Evolutionary conservation across 2,329 filamentous ascomycete genomes (phyloP), one percentile per base, ranked within the genome.

Genomic region (Beauveria varroae): DNA sequence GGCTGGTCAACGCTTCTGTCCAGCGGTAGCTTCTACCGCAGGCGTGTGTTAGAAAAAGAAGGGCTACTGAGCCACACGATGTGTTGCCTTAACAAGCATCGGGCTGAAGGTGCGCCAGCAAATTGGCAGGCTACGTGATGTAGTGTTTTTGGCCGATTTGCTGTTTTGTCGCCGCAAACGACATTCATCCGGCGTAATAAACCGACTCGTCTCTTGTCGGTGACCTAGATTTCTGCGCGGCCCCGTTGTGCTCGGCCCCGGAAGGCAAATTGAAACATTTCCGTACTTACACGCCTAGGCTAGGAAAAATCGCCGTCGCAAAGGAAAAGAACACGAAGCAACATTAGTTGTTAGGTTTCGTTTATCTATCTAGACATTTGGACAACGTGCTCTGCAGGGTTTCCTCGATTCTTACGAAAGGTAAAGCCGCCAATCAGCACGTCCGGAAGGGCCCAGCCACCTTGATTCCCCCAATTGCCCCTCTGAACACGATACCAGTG

Each of bases 1-100:
- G n/a, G 57, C n/a, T 59, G 47, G 57, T 52, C 40, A 30, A 59
- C 40, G 57, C 40, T 59, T 41, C 24, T n/a, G 9, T 44, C 24
- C 51, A 44, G 34, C 26, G 16, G 56, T 22, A 20, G 26, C 30
- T 28, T 40, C 43, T 28, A 28, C 28, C 28, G 7, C 7, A 9
- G 28, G 28, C 28, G 28, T 30, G 28, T 30, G 28, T 30, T 30
- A 30, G 28, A 9, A 30, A 30, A 30, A 30, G 9, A 30, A 30
- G 28, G 28, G 28, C 28, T 30, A 30, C 28, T 10, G 10, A 30
- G 28, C 28, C 28, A 30, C 9, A 30, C 2, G 28, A 30, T 30
- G 9, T 3, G 28, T 30, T 30, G 28, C 28, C 28, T 30, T 9
- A 30, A 30, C 9, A 10, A 30, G 28, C 28, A 30, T 30, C 3